Evolutionary conservation across 257 asterid genomes (phyloP), one percentile per base, ranked within the genome.

Genomic region (Sherardia arvensis): DNA sequence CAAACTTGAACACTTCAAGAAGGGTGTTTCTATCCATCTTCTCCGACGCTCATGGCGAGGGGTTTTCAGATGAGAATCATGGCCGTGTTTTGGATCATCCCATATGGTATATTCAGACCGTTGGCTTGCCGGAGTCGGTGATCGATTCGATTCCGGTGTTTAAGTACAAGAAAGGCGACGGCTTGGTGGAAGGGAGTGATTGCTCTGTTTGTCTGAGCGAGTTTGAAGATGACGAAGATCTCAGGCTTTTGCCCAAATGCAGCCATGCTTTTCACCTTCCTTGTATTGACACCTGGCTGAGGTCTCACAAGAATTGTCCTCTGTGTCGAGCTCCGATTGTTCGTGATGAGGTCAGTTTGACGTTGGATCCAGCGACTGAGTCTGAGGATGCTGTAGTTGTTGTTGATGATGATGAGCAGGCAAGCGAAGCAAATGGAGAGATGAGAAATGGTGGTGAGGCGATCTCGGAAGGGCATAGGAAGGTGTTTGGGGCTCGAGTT

Each of bases 281-380:
- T 26, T 91, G 97, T 64, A 82, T 91, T 23, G 97, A 91, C 67
- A 82, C 86, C 17, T 91, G 97, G 97, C 29, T 91, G 5, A 71
- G 84, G 21, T 83, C 96, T 8, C 97, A 91, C 64, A 76, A 71
- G 73, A 91, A 77, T 59, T 91, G 97, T 63, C 97, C 95, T 0
- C 64, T 91, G 18, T 87, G 97, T 60, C 96, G 96, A 0, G 84
- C 97, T 8, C 91, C 94, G 1, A 23, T 90, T 6, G 40, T 78
- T 18, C 21, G 25, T 27, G 64, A 38, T 3, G 29, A 48, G 22
- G n/a, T 12, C 4, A 14, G n/a, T 40, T 10, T 17, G 4, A 7
- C n/a, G 20, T n/a, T 15, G 51, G 51, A 43, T 14, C 51, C 51
- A 15, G 4, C 20, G 20, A n/a, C 58, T 59, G 49, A 21, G 9